Percentiles rank a stretch among this genome's conserved stretches.
phyloP scores from a whole-genome alignment of 768 basidiomycete genomes.

The Lentinus brumalis region DNA sequence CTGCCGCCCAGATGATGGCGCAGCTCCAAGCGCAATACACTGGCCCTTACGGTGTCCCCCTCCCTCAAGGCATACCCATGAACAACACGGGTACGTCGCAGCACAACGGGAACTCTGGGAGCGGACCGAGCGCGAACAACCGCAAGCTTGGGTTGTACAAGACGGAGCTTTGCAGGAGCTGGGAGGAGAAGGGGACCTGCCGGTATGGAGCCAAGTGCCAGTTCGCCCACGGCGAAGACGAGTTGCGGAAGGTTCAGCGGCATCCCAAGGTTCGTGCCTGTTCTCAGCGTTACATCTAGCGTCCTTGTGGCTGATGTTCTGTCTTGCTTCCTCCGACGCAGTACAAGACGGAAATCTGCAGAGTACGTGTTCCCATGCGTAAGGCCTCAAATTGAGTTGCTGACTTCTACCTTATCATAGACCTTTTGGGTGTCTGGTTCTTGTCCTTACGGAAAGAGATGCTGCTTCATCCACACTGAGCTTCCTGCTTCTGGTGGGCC shows the following conservation, averaged over 20 bases:
- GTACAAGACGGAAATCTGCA: conserved; percentile 95
- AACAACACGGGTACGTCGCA: conserved; percentile 32
- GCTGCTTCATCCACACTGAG: conserved; percentile 93
- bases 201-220: conserved; percentile 89
- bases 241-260: conserved; percentile 78
- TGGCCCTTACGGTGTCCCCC: conserved; percentile 49
- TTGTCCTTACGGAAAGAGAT: conserved; percentile 89
- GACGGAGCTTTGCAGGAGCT: conserved; percentile 86
- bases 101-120: conserved; percentile 35
- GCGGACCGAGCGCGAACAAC: conserved; percentile 88
- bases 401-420: conserved; percentile 36
- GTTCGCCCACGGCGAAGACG: conserved; percentile 91
- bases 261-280: conserved; percentile 76
- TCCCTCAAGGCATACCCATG: conserved; percentile 20
- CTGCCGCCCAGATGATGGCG: conserved; percentile 55
- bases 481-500: conserved; percentile 65
- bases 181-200: conserved; percentile 89
- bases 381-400: neutral
- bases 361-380: conserved; percentile 50
- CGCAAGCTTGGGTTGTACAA: conserved; percentile 90
- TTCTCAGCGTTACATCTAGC: neutral
- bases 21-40: conserved; percentile 58
- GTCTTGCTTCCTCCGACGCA: conserved; percentile 32
- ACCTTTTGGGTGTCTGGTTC: conserved; percentile 95
- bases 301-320: conserved; percentile 15